Evolutionary conservation across 1,284 basidiomycete genomes (phyloP), one percentile per base, ranked within the genome.

Genomic region (Chondrostereum purpureum): DNA sequence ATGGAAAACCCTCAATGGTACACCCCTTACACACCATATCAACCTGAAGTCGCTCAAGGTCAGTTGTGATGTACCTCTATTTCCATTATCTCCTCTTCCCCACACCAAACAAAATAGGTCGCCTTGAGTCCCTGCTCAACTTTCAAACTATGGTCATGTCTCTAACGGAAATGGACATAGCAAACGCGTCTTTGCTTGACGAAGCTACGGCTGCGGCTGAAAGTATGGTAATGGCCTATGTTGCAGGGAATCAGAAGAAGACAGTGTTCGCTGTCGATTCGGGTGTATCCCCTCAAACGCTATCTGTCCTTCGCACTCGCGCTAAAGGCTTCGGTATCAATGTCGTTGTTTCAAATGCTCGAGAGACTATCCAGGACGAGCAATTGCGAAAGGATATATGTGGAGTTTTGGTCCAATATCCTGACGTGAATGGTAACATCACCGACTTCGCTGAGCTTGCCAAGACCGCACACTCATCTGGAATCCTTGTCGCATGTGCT

Each of bases 1-100:
- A 85, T 92, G 70, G 94, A 99, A 67, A 98, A 96, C 63, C 95
- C 94, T 18, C 90, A 87, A 8, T 99, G 95, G 95, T 98, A 98
- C 67, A 98, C 94, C 2, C 92, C 90, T 42, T 98, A 98, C 65
- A 97, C 93, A 2, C 94, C 95, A 1, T 88, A 88, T 62, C 91
- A 95, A 62, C 88, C 92, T 5, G 92, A 96, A 69, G 88, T 95
- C 60, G 82, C 92, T 14, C 91, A 95, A 77, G 92, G 92, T 85
- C 55, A 5, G 65, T 52, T 47, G 43, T 48, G 19, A 37, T 44
- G 43, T 16, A 44, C 23, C 18, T 44, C 44, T 12, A 12, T 36
- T 27, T 34, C 39, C 18, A 19, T 45, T 46, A 37, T 46, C 43
- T 55, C 50, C 51, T 58, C 49, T 54, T 45, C 45, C 42, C 45